Evolutionary conservation across 2,329 filamentous ascomycete species (phyloP), one percentile per base, ranked within the genome.

Genomic region (Albophoma yamanashiensis): DNA sequence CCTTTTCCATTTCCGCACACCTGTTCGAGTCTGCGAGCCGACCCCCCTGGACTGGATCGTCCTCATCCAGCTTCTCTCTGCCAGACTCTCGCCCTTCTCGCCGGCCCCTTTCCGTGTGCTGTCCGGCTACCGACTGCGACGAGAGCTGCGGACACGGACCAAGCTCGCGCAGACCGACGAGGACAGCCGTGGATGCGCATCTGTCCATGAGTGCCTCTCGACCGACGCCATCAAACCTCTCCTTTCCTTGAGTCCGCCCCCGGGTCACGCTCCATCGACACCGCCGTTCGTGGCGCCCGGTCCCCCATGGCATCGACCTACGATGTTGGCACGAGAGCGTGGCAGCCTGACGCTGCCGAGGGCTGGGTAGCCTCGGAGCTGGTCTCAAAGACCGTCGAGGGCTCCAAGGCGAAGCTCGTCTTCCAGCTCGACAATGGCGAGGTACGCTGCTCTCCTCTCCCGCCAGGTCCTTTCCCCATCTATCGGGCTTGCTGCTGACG

Each of bases 281-380:
- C 53, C 45, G n/a, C 59, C 58, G 55, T 60, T 59, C 59, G 53
- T 60, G 58, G 60, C 57, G 60, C 43, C 57, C 43, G 38, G 39
- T 58, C 50, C 61, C 74, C 73, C 76, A 96, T 96, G 92, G 91
- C 91, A 80, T 89, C 95, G 77, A 91, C 85, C 74, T 97, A 95
- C 79, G 92, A 97, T 82, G 86, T 97, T 72, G 94, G 93, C 73
- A 97, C 93, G 70, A 87, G 91, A 84, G 94, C 92, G 73, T 99
- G 94, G 94, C 94, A 97, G 84, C 92, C 94, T 69, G 94, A 99
- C 80, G 80, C 85, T 74, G 90, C 90, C 63, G 93, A 99, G 77
- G 94, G 94, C 78, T 99, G 94, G 93, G 86, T 99, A 75, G 89
- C 92, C 73, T 97, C 94, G 55, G 92, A 97, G 82, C 89, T 99